Evolutionary conservation across 495 filamentous ascomycete species (phyloP).

Genomic region (Daldinia childiae): DNA sequence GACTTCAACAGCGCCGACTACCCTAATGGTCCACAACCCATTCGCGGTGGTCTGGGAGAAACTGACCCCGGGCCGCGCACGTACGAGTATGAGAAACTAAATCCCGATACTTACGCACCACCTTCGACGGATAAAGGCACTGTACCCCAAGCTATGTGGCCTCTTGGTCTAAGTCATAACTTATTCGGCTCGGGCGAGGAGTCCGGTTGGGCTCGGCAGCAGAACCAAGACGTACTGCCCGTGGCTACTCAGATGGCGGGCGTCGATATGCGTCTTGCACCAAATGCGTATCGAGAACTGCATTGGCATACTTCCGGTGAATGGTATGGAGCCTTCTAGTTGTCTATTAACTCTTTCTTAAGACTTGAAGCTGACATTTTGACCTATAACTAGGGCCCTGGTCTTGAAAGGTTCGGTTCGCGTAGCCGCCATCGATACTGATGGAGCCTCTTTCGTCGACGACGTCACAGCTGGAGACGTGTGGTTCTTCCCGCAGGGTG

Average conservation of each 20-base stretch:
- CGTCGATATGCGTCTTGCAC: constrained; percentile 79
- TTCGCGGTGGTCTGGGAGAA: constrained; percentile 65
- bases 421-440: constrained; percentile 67
- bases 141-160: constrained; percentile 75
- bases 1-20: constrained; percentile 64
- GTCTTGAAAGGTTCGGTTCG: constrained; percentile 72
- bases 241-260: constrained; percentile 74
- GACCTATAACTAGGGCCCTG: constrained; percentile 48
- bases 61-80: constrained; percentile 74
- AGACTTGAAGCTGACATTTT: constrained; percentile 13
- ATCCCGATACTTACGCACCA: constrained; percentile 72
- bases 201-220: constrained; percentile 75
- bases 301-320: constrained; percentile 78
- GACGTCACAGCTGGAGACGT: constrained; percentile 73
- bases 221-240: constrained; percentile 71
- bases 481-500: constrained; percentile 74
- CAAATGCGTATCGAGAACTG: constrained; percentile 72
- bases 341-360: background rate
- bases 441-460: constrained; percentile 71
- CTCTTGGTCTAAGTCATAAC: constrained; percentile 73
- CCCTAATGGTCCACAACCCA: constrained; percentile 70
- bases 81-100: constrained; percentile 67
- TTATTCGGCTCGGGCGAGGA: constrained; percentile 62
- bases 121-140: constrained; percentile 71
- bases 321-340: constrained; percentile 55